A percentile compares a stretch with the other conserved stretches of the same genome.
These are phyloP conservation scores for Singerocomus rubriflavus DNA, from an alignment of 1,284 basidiomycete genomes.

Conservation along the genomic window DNA sequence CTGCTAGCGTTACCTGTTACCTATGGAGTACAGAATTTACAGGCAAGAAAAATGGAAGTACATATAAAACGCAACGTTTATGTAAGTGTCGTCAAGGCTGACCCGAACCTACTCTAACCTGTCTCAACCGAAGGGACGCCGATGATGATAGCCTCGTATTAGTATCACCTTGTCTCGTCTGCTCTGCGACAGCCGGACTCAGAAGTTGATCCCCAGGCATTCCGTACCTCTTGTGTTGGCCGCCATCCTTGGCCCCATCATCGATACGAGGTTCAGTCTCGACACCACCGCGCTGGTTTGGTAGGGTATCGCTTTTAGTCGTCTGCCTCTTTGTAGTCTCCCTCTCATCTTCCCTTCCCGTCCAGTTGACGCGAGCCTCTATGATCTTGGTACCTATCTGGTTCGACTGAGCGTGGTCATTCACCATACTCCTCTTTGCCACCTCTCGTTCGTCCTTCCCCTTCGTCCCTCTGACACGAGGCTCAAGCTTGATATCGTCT, in stretches of 20 bases:
- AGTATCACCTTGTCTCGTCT: background rate
- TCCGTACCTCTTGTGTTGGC: background rate
- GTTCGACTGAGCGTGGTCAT: background rate
- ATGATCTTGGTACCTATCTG: background rate
- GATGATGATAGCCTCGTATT: background rate
- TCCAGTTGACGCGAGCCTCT: background rate
- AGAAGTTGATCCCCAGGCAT: background rate
- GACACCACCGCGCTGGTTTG: background rate
- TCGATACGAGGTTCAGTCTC: background rate
- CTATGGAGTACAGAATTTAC: background rate
- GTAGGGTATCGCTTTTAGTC: background rate
- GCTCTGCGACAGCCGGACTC: background rate
- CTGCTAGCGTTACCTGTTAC: background rate
- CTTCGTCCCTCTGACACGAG: background rate
- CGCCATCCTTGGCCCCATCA: background rate
- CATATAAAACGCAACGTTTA: slow-evolving; percentile 5
- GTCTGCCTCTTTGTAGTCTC: background rate
- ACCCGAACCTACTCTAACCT: background rate
- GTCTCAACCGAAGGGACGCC: background rate
- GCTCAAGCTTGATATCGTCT: background rate
- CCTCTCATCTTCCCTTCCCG: background rate
- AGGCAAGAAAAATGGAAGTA: background rate
- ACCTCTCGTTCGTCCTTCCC: background rate
- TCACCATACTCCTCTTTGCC: background rate
- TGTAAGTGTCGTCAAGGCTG: slow-evolving; percentile 1